These are phyloP conservation scores for Pseudoperonospora humuli DNA, from an alignment of 352 stramenopile genomes.

Conservation along the genomic window DNA sequence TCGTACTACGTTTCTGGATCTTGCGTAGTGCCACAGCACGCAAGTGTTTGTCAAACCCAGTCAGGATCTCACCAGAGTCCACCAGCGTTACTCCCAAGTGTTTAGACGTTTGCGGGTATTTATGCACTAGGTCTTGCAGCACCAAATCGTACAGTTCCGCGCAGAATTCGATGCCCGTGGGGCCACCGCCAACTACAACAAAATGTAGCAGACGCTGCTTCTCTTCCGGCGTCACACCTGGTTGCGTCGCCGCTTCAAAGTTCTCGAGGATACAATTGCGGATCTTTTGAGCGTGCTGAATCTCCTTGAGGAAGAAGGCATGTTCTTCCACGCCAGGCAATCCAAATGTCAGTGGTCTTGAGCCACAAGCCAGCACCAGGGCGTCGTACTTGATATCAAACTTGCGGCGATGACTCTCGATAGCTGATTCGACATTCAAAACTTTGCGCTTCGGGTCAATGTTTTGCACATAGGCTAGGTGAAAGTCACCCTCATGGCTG, in stretches of 20 bases:
- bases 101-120: constrained; percentile 72
- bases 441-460: constrained; percentile 77
- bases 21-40: constrained; percentile 66
- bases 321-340: constrained; percentile 86
- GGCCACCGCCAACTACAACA: constrained; percentile 95
- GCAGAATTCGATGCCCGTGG: constrained; percentile 94
- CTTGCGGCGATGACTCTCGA: constrained; percentile 26
- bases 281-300: constrained; percentile 89
- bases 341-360: constrained; percentile 93
- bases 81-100: constrained; percentile 60
- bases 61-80: constrained; percentile 67
- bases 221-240: constrained; percentile 76
- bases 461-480: constrained; percentile 53
- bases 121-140: constrained; percentile 83
- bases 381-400: constrained; percentile 91
- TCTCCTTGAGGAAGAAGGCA: constrained; percentile 96
- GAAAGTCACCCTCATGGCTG: constrained; percentile 65
- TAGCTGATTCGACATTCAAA: constrained; percentile 60
- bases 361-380: constrained; percentile 89
- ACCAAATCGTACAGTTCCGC: constrained; percentile 94
- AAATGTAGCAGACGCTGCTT: constrained; percentile 91
- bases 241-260: constrained; percentile 92
- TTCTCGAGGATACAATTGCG: constrained; percentile 80
- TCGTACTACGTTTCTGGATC: constrained; percentile 70
- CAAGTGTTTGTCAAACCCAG: constrained; percentile 59